Base-by-base conservation (phyloP, 257 asterid genomes). In the Agastache rugosa region DNA sequence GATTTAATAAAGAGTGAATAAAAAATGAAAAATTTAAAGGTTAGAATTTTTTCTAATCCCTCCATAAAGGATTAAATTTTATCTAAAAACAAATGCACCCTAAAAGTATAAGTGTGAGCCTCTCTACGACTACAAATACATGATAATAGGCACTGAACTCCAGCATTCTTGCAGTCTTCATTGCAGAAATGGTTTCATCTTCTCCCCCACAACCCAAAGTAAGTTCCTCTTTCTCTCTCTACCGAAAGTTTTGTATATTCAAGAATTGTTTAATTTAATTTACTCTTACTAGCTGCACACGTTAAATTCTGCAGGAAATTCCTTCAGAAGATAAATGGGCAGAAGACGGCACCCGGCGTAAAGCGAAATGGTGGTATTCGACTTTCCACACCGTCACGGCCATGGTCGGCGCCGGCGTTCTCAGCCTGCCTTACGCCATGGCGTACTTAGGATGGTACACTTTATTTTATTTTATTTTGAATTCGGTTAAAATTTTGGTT, bases 331-430 rank as follows among this genome's bases (percentile, higher is more conserved):
- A 75, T 0, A 73, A 77, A 76, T 77, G 87, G 85, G 74, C 29
- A 19, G 90, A 77, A 75, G 76, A 82, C 10, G 86, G 85, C 6
- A 84, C 79, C 5, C 74, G 78, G 12, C 85, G 89, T 0, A 72
- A 82, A 69, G 95, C 92, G 0, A 87, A 85, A 83, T 89, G 95
- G 94, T 88, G 94, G 94, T 82, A 86, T 62, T 85, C 92, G 10
- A 85, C 95, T 0, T 89, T 89, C 60, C 92, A 89, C 87, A 83
- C 92, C 0, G 90, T 89, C 72, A 87, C 90, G 16, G 93, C 93
- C 67, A 88, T 88, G 91, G 93, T 88, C 73, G 93, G 93, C 5
- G 93, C 90, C 19, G 91, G 95, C 20, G 95, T 87, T 65, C 95
- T 89, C 64, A 87, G 89, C 82, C 55, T 89, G 68, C 92, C 95